Evolutionary conservation across 2,329 filamentous ascomycete species (phyloP).

Genomic region (Exophiala spinifera): DNA sequence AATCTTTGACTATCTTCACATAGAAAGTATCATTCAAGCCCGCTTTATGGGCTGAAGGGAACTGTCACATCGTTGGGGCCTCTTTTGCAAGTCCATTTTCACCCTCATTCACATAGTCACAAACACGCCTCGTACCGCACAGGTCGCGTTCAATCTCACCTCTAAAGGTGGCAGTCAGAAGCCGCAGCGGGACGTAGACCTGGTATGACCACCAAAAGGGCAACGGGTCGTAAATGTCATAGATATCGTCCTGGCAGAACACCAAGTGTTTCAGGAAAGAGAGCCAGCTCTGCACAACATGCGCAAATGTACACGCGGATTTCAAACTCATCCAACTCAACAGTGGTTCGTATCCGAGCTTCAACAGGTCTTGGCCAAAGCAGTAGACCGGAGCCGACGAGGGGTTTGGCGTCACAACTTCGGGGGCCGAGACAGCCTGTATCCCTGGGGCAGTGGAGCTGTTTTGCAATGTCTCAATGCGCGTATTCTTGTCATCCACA

Average conservation of each 20-base stretch:
- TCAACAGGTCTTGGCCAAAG: conserved; percentile 62
- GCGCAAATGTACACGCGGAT: background rate
- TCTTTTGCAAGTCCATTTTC: too few relatives aligned
- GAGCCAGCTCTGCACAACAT: conserved; percentile 24
- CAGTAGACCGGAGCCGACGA: conserved; percentile 52
- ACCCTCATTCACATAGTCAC: too few relatives aligned
- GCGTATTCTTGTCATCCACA: background rate
- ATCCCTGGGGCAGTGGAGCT: background rate
- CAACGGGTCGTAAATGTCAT: conserved; percentile 48
- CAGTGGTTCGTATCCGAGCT: conserved; percentile 50
- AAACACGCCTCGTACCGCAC: too few relatives aligned
- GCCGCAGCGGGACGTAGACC: conserved; percentile 15
- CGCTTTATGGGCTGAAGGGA: too few relatives aligned
- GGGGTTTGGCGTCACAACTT: conserved; percentile 1
- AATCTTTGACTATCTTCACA: too few relatives aligned
- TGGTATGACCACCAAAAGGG: conserved; percentile 34
- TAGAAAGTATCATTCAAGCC: too few relatives aligned
- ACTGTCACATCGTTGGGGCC: too few relatives aligned
- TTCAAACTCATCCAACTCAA: conserved; percentile 35
- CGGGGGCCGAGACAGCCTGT: background rate
- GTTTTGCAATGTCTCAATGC: too few relatives aligned
- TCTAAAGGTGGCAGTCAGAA: background rate
- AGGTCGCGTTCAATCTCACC: too few relatives aligned
- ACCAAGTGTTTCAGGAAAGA: conserved; percentile 44
- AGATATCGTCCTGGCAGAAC: conserved; percentile 51